Evolutionary conservation across 2,329 filamentous ascomycete genomes (phyloP), one percentile per base, ranked within the genome.

Genomic region (Ceratocystis alfenasii): DNA sequence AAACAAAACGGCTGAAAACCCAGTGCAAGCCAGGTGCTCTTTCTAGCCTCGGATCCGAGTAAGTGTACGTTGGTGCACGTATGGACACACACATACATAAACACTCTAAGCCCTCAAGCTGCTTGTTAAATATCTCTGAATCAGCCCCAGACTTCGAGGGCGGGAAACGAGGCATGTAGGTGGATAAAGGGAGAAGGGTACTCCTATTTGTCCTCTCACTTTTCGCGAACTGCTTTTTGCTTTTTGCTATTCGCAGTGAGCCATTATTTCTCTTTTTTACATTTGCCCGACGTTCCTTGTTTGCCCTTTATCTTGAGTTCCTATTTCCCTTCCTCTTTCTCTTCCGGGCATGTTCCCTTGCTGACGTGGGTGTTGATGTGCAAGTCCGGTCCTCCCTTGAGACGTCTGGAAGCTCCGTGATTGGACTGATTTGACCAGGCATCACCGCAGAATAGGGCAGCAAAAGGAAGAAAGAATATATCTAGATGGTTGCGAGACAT

Each of bases 401-500:
- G 48, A 12, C 48, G 48, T 10, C 48, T 41, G 10, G 36, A 53
- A 53, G 20, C 5, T 12, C 3, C 3, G 22, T 41, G 36, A 41
- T 41, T 41, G 20, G 8, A 3, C 30, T 59, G 55, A 20, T 36
- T 59, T 28, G 28, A 4, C 30, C 7, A 20, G 8, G n/a, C 1
- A 41, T 41, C 36, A 25, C 25, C 20, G 15, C 17, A 36, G 33
- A 36, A n/a, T 36, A 59, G 28, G 55, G 25, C 25, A n/a, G 55
- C 55, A 36, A 59, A 28, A 55, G 12, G 10, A 55, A 28, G 10
- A 17, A 59, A 59, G 55, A 41, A 41, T 12, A 59, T 59, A 59
- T 59, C 55, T 59, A 30, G 55, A 59, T 59, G 30, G n/a, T 41
- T 30, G 17, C 30, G 55, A 59, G 55, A 59, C 55, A 59, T 36